Evolutionary conservation across 192 early-diverging fungal species (phyloP), one percentile per base, ranked within the genome.

Genomic region (Backusella luteola): DNA sequence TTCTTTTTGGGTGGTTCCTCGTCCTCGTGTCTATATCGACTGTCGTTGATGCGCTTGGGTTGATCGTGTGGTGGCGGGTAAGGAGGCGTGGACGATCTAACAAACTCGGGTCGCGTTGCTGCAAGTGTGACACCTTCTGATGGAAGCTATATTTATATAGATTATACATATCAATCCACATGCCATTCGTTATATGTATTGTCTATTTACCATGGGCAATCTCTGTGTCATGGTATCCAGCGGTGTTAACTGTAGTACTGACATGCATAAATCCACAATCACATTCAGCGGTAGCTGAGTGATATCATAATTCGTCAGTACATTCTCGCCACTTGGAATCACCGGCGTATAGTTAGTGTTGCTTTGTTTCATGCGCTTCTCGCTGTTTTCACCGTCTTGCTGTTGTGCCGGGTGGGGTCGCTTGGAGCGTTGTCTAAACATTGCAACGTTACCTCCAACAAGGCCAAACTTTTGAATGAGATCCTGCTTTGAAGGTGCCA

Each of bases 201-300:
- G 11, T 0, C 14, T 39, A 23, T 49, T 44, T 49, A 73, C 79
- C 56, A 73, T 73, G 34, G 56, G 63, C 12, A 76, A 34, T 67
- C 69, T 44, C 35, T 75, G 38, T 17, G 44, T 75, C 32, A 83
- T 38, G 4, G 63, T 69, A 29, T 83, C 82, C 34, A 77, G 12
- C 34, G 82, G 77, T 0, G 74, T 73, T n/a, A 56, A 80, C 39
- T 77, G 76, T 14, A 83, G 46, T 9, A 79, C 76, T 34, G 78
- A 76, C 52, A 83, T 66, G 52, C 78, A 80, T 14, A 83, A 63
- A 21, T 80, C 78, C 1, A 77, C 73, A 12, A 83, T 75, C 29
- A 79, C 71, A 32, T 59, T 67, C 53, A 83, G 41, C 11, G 81
- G 81, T 6, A 83, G 15, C 3, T 78, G 46, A 21, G 73, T 70